A percentile compares a stretch with the other conserved stretches of the same genome.
Evolutionary conservation across 306 rosid species (phyloP).

Genomic region (Ormosia semicastrata): DNA sequence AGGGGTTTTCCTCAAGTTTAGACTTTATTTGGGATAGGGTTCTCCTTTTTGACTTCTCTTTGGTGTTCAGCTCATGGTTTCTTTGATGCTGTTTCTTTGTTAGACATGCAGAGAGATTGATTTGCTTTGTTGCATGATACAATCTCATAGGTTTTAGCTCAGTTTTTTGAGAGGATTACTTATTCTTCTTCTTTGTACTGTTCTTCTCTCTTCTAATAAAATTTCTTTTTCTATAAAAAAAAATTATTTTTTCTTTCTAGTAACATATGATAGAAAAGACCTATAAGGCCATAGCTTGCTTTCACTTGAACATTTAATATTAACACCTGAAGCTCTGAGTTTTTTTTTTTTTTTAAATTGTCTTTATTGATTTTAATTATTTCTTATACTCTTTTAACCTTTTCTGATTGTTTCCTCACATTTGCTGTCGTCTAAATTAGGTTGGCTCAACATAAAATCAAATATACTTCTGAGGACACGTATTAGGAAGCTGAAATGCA

Average conservation of each 20-base stretch:
- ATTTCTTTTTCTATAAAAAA: too few relatives aligned
- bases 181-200: too few relatives aligned
- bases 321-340: background rate
- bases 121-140: too few relatives aligned
- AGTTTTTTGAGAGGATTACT: too few relatives aligned
- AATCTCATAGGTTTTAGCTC: too few relatives aligned
- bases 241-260: background rate
- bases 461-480: background rate
- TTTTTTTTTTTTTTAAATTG: background rate
- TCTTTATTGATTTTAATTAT: background rate
- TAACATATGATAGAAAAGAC: background rate
- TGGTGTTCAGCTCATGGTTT: too few relatives aligned
- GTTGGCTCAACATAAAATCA: background rate
- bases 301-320: background rate
- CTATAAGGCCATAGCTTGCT: background rate
- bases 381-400: background rate
- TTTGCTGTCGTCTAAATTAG: background rate
- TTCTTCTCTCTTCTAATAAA: too few relatives aligned
- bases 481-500: background rate
- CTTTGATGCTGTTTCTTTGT: too few relatives aligned
- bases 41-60: too few relatives aligned
- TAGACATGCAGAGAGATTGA: too few relatives aligned
- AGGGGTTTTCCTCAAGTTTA: too few relatives aligned
- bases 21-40: too few relatives aligned
- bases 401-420: background rate